phyloP scores from a whole-genome alignment of 352 stramenopile genomes.

The Phytophthora niederhauseri region DNA sequence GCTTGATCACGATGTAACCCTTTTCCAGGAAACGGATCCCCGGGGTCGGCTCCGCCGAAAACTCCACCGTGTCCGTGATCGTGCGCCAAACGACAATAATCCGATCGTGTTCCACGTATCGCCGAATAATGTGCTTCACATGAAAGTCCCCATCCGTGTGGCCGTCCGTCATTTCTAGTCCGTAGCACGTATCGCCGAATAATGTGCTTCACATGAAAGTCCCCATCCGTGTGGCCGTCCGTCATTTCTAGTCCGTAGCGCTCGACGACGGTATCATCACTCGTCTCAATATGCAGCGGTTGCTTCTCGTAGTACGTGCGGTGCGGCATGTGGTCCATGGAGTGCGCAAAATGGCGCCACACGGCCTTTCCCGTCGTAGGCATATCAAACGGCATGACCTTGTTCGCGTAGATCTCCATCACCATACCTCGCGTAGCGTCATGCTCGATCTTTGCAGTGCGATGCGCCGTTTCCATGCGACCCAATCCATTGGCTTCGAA shows the following conservation, averaged over 20 bases:
- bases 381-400: slow-evolving; percentile 45
- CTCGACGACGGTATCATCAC: slow-evolving; percentile 41
- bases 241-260: slow-evolving; percentile 40
- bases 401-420: slow-evolving; percentile 50
- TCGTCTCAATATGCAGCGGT: slow-evolving; percentile 41
- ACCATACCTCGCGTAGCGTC: slow-evolving; percentile 40
- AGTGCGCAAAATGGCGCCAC: slow-evolving; percentile 46
- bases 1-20: slow-evolving; percentile 51
- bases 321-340: slow-evolving; percentile 44
- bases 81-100: slow-evolving; percentile 50
- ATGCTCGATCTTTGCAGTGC: slow-evolving; percentile 42
- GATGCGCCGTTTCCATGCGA: slow-evolving; percentile 36
- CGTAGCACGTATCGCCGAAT: slow-evolving; percentile 43
- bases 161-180: slow-evolving; percentile 36
- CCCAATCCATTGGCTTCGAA: slow-evolving; percentile 45
- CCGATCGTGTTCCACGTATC: slow-evolving; percentile 39
- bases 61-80: slow-evolving; percentile 45
- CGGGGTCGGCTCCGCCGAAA: slow-evolving; percentile 36
- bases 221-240: slow-evolving; percentile 39
- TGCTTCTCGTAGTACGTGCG: slow-evolving; percentile 46
- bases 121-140: slow-evolving; percentile 41
- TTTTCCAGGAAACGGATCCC: slow-evolving; percentile 49
- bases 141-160: slow-evolving; percentile 45
- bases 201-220: slow-evolving; percentile 44
- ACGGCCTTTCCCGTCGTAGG: slow-evolving; percentile 37